Percentiles rank a stretch among this genome's conserved stretches.
Evolutionary conservation across 352 stramenopile genomes (phyloP).

Genomic region (Aphanomyces stellatus): DNA sequence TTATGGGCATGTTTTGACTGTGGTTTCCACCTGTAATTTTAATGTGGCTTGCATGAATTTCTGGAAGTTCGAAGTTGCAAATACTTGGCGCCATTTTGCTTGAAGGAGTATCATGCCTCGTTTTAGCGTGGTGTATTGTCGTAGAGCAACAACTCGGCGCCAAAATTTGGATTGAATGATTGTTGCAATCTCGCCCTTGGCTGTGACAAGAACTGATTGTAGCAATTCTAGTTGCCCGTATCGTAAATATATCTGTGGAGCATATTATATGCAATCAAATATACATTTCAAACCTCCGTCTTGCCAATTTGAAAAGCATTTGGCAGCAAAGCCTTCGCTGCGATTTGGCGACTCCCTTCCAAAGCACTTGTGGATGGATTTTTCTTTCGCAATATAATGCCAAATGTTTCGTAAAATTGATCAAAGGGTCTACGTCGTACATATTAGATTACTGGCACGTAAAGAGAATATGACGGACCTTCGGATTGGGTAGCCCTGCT

Average conservation of each 20-base stretch:
- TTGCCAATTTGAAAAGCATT: slow-evolving; percentile 19
- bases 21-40: slow-evolving; percentile 31
- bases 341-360: background rate
- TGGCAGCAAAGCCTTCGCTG: background rate
- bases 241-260: slow-evolving; percentile 49
- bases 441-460: background rate
- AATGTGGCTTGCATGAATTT: slow-evolving; percentile 15
- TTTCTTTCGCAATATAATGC: slow-evolving; percentile 14
- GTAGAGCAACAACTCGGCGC: slow-evolving; percentile 28
- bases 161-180: slow-evolving; percentile 44
- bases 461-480: background rate
- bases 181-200: slow-evolving; percentile 40
- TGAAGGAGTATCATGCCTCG: slow-evolving; percentile 33
- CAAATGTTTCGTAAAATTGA: slow-evolving; percentile 67
- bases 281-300: slow-evolving; percentile 1
- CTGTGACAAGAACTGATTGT: slow-evolving; percentile 34
- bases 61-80: slow-evolving; percentile 13
- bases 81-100: slow-evolving; percentile 44
- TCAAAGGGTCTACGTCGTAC: slow-evolving; percentile 60
- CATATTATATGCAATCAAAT: background rate
- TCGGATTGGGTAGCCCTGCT: slow-evolving; percentile 86
- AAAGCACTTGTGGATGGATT: background rate
- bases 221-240: slow-evolving; percentile 72
- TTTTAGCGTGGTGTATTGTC: slow-evolving; percentile 37
- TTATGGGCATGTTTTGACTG: background rate